Evolutionary conservation across 2,329 filamentous ascomycete genomes (phyloP).

Genomic region (Acrocalymma vagum): DNA sequence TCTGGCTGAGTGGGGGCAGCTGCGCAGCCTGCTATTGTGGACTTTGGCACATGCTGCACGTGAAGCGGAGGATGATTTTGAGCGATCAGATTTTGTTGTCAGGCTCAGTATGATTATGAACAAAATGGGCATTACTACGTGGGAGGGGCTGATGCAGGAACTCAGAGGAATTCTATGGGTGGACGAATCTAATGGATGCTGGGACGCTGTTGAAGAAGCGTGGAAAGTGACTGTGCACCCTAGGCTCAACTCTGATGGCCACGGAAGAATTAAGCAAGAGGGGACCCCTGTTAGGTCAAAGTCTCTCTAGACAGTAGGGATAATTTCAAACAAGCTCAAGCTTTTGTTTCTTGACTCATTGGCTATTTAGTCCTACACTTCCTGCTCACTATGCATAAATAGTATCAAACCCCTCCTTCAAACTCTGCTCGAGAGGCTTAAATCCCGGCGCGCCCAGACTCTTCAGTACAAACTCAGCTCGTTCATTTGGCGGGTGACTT

Average conservation of each 20-base stretch:
- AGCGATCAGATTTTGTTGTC: slow-evolving; percentile 5
- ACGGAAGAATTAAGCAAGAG: too few relatives aligned
- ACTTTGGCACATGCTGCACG: slow-evolving; percentile 4
- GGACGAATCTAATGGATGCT: too few relatives aligned
- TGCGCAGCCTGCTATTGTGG: slow-evolving; percentile 7
- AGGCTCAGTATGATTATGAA: slow-evolving; percentile 3
- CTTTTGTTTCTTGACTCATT: too few relatives aligned
- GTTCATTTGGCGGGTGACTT: slow-evolving; percentile 10
- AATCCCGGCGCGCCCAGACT: not conserved
- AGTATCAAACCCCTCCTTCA: too few relatives aligned
- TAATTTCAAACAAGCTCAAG: too few relatives aligned
- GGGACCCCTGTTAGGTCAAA: too few relatives aligned
- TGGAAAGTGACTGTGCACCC: too few relatives aligned
- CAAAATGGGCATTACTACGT: slow-evolving; percentile 2
- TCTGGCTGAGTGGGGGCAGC: slow-evolving; percentile 7
- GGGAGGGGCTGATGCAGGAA: not conserved
- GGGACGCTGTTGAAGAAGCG: too few relatives aligned
- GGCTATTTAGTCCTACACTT: too few relatives aligned
- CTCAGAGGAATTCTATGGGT: not conserved
- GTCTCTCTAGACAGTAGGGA: too few relatives aligned
- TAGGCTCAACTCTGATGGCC: too few relatives aligned
- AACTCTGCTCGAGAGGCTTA: not conserved
- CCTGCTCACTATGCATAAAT: too few relatives aligned
- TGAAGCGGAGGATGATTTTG: slow-evolving; percentile 2
- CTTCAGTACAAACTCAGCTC: slow-evolving; percentile 7